These are phyloP conservation scores for Boletus insuetus DNA, from an alignment of 768 basidiomycete species.

Conservation along the genomic window DNA sequence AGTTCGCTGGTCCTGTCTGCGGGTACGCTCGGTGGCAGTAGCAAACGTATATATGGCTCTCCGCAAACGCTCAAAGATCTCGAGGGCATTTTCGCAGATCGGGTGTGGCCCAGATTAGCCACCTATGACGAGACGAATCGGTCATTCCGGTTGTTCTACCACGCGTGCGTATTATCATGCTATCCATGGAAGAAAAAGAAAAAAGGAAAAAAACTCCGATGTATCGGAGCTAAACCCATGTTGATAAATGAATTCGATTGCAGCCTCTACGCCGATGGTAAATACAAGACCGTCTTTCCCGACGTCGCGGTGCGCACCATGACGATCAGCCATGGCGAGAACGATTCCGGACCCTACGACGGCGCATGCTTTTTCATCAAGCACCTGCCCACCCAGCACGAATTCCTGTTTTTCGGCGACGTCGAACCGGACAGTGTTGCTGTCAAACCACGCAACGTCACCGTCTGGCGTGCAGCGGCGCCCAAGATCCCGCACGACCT, in stretches of 20 bases:
- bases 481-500: constrained; percentile 67
- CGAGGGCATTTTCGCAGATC: constrained; percentile 69
- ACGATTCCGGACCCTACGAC: constrained; percentile 55
- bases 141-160: constrained; percentile 58
- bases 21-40: constrained; percentile 62
- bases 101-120: constrained; percentile 84
- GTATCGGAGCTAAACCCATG: background rate
- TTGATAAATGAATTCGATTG: background rate
- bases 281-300: constrained; percentile 50
- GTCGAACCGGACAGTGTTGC: constrained; percentile 83
- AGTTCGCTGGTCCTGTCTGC: constrained; percentile 80
- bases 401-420: constrained; percentile 94
- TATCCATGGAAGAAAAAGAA: no score
- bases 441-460: constrained; percentile 52
- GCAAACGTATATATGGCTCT: constrained; percentile 63
- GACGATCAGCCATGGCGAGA: constrained; percentile 71
- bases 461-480: constrained; percentile 84
- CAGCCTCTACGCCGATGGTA: constrained; percentile 51
- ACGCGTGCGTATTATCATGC: constrained; percentile 46
- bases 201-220: background rate
- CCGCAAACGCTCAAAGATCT: constrained; percentile 64
- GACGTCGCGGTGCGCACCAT: constrained; percentile 63
- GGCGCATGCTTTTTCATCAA: constrained; percentile 86
- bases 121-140: constrained; percentile 67
- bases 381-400: constrained; percentile 54